Evolutionary conservation across 2,329 filamentous ascomycete genomes (phyloP).

Genomic region (Calonectria montana): DNA sequence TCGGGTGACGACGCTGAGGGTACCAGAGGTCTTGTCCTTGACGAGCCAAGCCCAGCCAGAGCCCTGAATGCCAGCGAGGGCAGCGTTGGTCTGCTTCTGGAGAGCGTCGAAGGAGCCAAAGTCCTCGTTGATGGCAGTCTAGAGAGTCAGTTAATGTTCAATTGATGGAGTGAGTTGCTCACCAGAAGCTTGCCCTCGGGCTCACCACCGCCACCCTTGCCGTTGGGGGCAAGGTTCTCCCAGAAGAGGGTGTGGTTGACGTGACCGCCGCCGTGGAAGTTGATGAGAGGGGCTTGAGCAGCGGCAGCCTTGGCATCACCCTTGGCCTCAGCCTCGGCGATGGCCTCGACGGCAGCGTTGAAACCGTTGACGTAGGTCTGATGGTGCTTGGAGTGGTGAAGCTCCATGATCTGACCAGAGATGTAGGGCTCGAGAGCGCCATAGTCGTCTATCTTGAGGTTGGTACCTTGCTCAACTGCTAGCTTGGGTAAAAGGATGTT

Average conservation of each 20-base stretch:
- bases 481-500: neutral
- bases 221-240: conserved; percentile 80
- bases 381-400: conserved; percentile 95
- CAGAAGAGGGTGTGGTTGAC: conserved; percentile 91
- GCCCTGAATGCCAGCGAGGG: conserved; percentile 82
- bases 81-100: conserved; percentile 73
- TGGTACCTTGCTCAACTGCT: neutral
- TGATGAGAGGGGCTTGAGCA: conserved; percentile 67
- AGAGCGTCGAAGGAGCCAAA: conserved; percentile 76
- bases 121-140: conserved; percentile 70
- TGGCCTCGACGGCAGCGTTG: conserved; percentile 82
- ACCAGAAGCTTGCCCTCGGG: conserved; percentile 71
- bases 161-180: conserved; percentile 21
- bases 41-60: conserved; percentile 94
- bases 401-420: conserved; percentile 94
- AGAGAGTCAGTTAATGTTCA: neutral
- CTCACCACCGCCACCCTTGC: conserved; percentile 71
- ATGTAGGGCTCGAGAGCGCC: conserved; percentile 88
- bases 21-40: conserved; percentile 73
- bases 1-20: conserved; percentile 74
- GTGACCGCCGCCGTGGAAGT: conserved; percentile 88
- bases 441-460: conserved; percentile 80
- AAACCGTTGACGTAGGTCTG: conserved; percentile 92
- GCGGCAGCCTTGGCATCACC: conserved; percentile 67
- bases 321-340: conserved; percentile 72